Conservation (phyloP, 371 early-diverging fungal species). For the Entomophthora muscae region DNA sequence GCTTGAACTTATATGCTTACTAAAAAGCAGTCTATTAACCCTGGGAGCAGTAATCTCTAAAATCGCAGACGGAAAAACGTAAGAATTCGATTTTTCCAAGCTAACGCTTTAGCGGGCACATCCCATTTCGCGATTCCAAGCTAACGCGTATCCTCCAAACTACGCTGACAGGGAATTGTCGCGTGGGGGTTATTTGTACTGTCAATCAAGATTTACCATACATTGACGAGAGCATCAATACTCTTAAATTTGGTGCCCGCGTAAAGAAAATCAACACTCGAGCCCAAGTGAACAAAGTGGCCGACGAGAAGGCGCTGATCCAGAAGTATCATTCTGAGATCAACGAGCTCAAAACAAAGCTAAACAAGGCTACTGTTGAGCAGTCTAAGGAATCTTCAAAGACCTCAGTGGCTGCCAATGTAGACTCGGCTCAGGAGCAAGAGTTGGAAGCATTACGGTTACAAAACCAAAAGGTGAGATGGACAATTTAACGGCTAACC, state of each 20-base stretch:
- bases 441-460: slow-evolving; percentile 16
- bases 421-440: slow-evolving; percentile 11
- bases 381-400: not conserved
- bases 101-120: slow-evolving; percentile 25
- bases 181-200: slow-evolving; percentile 63
- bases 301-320: slow-evolving; percentile 70
- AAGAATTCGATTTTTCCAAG: slow-evolving; percentile 6
- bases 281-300: slow-evolving; percentile 46
- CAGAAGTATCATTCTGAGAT: slow-evolving; percentile 74
- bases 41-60: slow-evolving; percentile 82
- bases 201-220: slow-evolving; percentile 39
- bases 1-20: not conserved
- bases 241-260: slow-evolving; percentile 72
- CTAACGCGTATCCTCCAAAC: slow-evolving; percentile 72
- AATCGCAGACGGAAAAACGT: slow-evolving; percentile 39
- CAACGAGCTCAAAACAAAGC: slow-evolving; percentile 55
- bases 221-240: slow-evolving; percentile 60
- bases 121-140: slow-evolving; percentile 84
- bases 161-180: slow-evolving; percentile 58
- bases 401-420: too few relatives aligned
- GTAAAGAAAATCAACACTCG: slow-evolving; percentile 46
- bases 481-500: not conserved
- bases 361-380: slow-evolving; percentile 25
- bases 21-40: slow-evolving; percentile 35
- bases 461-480: slow-evolving; percentile 13